These are phyloP conservation scores for Pleurotus sapidus DNA, from an alignment of 768 basidiomycete genomes.

Conservation along the genomic window DNA sequence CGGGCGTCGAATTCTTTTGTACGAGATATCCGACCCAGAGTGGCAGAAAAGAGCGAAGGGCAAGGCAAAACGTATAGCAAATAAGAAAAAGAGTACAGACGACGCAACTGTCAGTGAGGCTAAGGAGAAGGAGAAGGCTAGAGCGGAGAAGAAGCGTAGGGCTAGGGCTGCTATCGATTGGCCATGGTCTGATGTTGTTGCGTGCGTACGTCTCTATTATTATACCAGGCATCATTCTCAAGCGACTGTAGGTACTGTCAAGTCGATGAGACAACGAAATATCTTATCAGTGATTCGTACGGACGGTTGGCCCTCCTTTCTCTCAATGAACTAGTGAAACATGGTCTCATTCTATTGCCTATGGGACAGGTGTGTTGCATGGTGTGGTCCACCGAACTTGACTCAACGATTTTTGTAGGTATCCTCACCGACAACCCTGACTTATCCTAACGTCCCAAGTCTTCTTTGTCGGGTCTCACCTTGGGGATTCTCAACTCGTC, in stretches of 20 bases:
- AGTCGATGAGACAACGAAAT: conserved; percentile 42
- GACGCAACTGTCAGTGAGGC: conserved; percentile 40
- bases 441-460: conserved; percentile 69
- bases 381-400: background rate
- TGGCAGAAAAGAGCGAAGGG: conserved; percentile 50
- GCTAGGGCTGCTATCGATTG: conserved; percentile 58
- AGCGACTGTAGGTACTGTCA: conserved; percentile 42
- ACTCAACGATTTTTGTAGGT: conserved; percentile 36
- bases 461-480: conserved; percentile 78
- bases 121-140: conserved; percentile 54
- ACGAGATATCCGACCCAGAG: conserved; percentile 48
- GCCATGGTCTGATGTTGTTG: conserved; percentile 73
- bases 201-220: conserved; percentile 41
- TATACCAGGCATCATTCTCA: background rate
- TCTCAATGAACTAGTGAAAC: conserved; percentile 39
- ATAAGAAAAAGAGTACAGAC: conserved; percentile 45
- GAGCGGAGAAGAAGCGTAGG: conserved; percentile 52
- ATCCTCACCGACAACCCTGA: conserved; percentile 68
- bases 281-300: conserved; percentile 67
- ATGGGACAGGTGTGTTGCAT: conserved; percentile 61
- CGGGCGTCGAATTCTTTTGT: conserved; percentile 61
- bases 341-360: conserved; percentile 52
- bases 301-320: conserved; percentile 71
- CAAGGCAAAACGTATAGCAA: conserved; percentile 52
- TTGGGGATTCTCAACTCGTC: conserved; percentile 78